These are phyloP conservation scores for Oxalis stricta DNA, from an alignment of 441 rosid species.

Conservation along the genomic window DNA sequence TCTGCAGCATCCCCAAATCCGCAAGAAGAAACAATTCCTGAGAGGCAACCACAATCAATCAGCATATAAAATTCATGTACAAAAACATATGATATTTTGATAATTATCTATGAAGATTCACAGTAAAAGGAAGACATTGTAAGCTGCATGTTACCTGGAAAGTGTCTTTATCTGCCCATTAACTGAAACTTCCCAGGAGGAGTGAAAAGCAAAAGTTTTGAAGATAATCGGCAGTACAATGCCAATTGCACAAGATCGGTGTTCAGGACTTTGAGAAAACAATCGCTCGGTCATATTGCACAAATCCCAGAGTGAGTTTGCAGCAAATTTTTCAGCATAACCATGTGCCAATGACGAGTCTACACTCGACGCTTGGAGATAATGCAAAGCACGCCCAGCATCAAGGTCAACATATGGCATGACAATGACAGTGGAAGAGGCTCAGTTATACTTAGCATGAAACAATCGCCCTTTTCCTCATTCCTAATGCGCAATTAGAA, in stretches of 20 bases:
- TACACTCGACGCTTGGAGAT: conserved; percentile 16
- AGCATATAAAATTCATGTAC: conserved; percentile 7
- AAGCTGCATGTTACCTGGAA: conserved; percentile 37
- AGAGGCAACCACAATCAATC: conserved; percentile 15
- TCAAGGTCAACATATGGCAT: conserved; percentile 50
- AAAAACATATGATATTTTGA: background rate
- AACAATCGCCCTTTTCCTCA: conserved; percentile 19
- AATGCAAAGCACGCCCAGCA: conserved; percentile 42
- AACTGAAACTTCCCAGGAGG: conserved; percentile 26
- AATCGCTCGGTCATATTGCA: conserved; percentile 50
- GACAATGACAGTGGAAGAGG: conserved; percentile 47
- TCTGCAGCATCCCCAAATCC: conserved; percentile 74
- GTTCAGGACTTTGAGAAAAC: conserved; percentile 57
- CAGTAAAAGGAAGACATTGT: conserved; percentile 1
- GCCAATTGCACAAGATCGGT: conserved; percentile 64
- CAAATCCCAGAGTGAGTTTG: conserved; percentile 55
- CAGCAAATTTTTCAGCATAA: conserved; percentile 27
- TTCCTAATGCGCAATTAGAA: conserved; percentile 13
- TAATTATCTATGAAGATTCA: background rate
- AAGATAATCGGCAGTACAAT: conserved; percentile 62
- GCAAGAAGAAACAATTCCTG: conserved; percentile 55
- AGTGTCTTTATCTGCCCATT: conserved; percentile 24
- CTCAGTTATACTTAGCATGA: conserved; percentile 16
- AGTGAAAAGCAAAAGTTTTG: conserved; percentile 36
- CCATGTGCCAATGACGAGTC: conserved; percentile 17